Base-by-base conservation (phyloP, 1,139 yeast species). In the Nadsonia commutata region DNA sequence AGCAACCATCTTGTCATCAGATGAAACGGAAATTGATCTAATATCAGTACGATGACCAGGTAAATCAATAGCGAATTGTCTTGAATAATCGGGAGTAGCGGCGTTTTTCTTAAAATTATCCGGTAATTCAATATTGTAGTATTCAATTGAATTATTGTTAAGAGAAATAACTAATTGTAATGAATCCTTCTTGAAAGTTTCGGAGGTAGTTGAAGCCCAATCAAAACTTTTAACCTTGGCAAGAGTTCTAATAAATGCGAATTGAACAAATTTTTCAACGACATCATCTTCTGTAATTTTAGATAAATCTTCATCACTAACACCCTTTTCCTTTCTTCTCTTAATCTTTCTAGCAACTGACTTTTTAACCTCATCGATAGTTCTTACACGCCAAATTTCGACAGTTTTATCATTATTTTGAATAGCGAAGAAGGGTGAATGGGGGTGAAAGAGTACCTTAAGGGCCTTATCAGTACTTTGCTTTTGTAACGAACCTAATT, bases 1-100 rank as follows among this genome's bases (percentile, higher is more conserved):
- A 2, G 90, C 94, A 40, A 88, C 65, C 50, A 90, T 65, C 56
- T 76, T 78, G 56, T 80, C 76, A 62, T 88, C 96, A 39, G 78
- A 74, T 42, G 94, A 80, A 36, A 93, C 68, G 51, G 86, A 88
- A 58, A 84, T 66, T 4, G 95, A 73, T 55, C 98, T 72, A 31
- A 90, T 72, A 59, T 93, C 99, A 3, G 84, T 76, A 58, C 96
- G 76, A 57, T 88, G 96, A 20, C 98, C 99, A 41, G 76, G 72
- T 40, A 77, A 63, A 40, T 86, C 95, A 31, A 90, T 68, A 1
- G 78, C 62, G 54, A 74, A 74, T 21, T 65, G 71, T 31, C 68
- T 66, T 3, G 72, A 64, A 16, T 74, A 70, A 37, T 74, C 77
- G 44, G 69, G 70, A 16, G 66, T 62, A 40, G 68, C 62, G 20